Percentiles rank a stretch among this genome's conserved stretches.
Conservation (phyloP, 352 stramenopile species). For the Pythium aphanidermatum region DNA sequence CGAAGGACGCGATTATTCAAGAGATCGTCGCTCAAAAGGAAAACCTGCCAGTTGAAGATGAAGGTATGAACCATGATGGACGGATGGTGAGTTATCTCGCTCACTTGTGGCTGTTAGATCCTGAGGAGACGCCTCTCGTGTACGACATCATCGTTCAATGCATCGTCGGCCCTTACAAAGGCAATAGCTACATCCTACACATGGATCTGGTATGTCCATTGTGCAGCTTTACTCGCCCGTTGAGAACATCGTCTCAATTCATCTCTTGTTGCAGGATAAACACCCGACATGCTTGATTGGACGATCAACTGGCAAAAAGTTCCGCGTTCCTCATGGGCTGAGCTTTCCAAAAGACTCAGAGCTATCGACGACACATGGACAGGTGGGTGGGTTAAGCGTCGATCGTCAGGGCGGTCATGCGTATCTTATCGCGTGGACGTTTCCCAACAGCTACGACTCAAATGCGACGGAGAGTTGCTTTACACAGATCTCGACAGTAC, state of each 20-base stretch:
- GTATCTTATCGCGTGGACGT: too few species aligned
- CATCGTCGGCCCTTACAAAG: conserved; percentile 49
- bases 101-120: too few species aligned
- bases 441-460: conserved; percentile 46
- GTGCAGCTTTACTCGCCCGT: background rate
- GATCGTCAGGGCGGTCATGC: background rate
- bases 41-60: conserved; percentile 30
- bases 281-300: conserved; percentile 64
- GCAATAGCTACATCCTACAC: conserved; percentile 49
- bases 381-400: conserved; percentile 28
- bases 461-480: conserved; percentile 47
- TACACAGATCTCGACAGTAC: conserved; percentile 80
- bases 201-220: conserved; percentile 37
- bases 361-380: conserved; percentile 74
- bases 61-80: background rate
- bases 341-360: conserved; percentile 77
- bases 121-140: conserved; percentile 17
- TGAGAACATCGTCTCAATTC: background rate
- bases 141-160: conserved; percentile 52
- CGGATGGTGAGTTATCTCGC: too few species aligned
- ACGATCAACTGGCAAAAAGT: conserved; percentile 77
- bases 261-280: conserved; percentile 3
- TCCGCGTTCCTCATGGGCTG: conserved; percentile 55
- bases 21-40: conserved; percentile 57
- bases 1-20: conserved; percentile 49